These are phyloP conservation scores for Colletotrichum tofieldiae DNA, from an alignment of 2,329 filamentous ascomycete genomes.

Conservation along the genomic window DNA sequence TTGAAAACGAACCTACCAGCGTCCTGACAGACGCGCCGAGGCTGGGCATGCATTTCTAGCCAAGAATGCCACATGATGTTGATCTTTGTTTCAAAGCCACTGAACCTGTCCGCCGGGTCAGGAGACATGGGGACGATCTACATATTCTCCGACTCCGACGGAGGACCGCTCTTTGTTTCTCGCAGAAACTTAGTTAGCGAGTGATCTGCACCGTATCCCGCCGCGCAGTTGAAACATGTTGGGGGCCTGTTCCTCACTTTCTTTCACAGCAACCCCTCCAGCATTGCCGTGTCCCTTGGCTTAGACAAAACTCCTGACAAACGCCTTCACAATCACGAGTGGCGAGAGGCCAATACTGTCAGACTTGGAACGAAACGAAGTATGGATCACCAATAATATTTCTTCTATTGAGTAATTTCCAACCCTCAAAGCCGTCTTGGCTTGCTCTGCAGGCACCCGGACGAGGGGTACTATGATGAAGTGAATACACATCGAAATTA, in stretches of 20 bases:
- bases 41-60: neutral
- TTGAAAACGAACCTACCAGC: neutral
- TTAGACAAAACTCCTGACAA: neutral
- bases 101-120: neutral
- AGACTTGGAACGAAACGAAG: no score
- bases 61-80: neutral
- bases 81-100: neutral
- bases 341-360: no score
- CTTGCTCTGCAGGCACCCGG: constrained; percentile 28
- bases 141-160: neutral
- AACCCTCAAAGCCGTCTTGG: constrained; percentile 7
- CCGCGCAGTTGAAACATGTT: neutral
- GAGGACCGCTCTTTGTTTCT: constrained; percentile 10
- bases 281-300: neutral
- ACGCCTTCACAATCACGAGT: neutral
- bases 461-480: constrained; percentile 34
- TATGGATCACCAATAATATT: neutral
- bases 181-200: neutral
- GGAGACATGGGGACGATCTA: neutral
- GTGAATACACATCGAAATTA: constrained; percentile 37
- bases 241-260: neutral
- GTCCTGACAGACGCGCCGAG: neutral
- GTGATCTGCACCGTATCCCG: neutral
- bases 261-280: neutral
- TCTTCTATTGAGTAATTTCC: constrained; percentile 25